These are phyloP conservation scores for Stenogyne calaminthoides DNA, from an alignment of 305 asterid species.

Conservation along the genomic window DNA sequence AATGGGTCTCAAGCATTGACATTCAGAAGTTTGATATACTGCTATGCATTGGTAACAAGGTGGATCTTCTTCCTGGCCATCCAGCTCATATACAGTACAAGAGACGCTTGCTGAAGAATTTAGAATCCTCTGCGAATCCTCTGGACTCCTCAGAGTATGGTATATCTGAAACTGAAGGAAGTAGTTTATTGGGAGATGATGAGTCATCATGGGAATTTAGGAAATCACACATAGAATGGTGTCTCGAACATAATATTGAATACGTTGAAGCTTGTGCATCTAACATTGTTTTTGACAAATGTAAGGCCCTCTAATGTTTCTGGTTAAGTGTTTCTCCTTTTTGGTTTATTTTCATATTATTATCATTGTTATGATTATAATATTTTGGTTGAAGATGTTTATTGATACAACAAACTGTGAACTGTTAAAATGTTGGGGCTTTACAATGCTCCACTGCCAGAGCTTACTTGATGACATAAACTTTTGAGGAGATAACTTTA, in stretches of 20 bases:
- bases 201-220: constrained; percentile 57
- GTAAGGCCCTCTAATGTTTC: constrained; percentile 45
- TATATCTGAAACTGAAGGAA: constrained; percentile 87
- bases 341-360: neutral
- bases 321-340: neutral
- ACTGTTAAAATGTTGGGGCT: too few relatives aligned
- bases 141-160: constrained; percentile 58
- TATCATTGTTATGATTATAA: neutral
- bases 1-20: constrained; percentile 72
- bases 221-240: constrained; percentile 73
- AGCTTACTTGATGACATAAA: too few relatives aligned
- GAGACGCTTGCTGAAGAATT: constrained; percentile 55
- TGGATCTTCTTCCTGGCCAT: constrained; percentile 88
- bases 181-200: constrained; percentile 77
- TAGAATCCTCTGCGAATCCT: constrained; percentile 46
- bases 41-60: constrained; percentile 90
- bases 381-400: neutral
- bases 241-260: constrained; percentile 80
- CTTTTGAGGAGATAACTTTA: too few relatives aligned
- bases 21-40: constrained; percentile 73
- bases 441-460: too few relatives aligned
- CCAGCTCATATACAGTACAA: constrained; percentile 82
- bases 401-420: too few relatives aligned
- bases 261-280: constrained; percentile 94
- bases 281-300: constrained; percentile 79